A percentile compares a stretch with the other conserved stretches of the same genome.
These are phyloP conservation scores for Thoreauomyces humboldtii DNA, from an alignment of 192 early-diverging fungal genomes.

Conservation along the genomic window DNA sequence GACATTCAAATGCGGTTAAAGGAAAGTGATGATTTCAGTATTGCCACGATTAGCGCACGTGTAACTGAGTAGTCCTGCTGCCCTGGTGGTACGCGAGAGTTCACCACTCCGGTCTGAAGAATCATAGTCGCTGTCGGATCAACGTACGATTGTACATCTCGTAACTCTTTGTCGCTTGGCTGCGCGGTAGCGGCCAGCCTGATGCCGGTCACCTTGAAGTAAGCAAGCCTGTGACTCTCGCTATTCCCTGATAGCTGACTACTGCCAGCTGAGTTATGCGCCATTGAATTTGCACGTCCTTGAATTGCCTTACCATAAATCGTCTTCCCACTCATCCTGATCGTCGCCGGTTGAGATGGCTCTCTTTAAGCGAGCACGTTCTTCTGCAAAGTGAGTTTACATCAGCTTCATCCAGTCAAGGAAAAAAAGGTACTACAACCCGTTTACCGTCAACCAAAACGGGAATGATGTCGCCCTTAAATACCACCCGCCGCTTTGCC, in stretches of 20 bases:
- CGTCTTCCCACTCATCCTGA: slow-evolving; percentile 39
- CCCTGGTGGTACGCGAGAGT: no score
- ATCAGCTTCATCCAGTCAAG: slow-evolving; percentile 43
- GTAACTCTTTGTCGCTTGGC: no score
- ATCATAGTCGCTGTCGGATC: no score
- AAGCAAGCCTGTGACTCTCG: slow-evolving; percentile 29
- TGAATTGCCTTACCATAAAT: slow-evolving; percentile 11
- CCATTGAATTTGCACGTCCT: slow-evolving; percentile 12
- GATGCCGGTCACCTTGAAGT: slow-evolving; percentile 54
- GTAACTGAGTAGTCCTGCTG: no score
- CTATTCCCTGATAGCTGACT: neutral
- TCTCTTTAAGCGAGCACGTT: slow-evolving; percentile 8
- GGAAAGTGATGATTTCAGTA: no score
- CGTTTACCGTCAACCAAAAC: slow-evolving; percentile 60
- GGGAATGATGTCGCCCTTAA: slow-evolving; percentile 64
- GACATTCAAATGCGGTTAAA: no score
- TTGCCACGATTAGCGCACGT: no score
- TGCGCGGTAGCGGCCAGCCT: no score
- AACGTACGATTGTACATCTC: no score
- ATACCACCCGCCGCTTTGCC: slow-evolving; percentile 59
- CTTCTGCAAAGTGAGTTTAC: slow-evolving; percentile 27
- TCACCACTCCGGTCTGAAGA: no score
- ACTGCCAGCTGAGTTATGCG: neutral
- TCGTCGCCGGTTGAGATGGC: slow-evolving; percentile 27
- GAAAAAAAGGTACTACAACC: slow-evolving; percentile 9